Conservation (phyloP, 73 alveolate species). For the Chromera velia region DNA sequence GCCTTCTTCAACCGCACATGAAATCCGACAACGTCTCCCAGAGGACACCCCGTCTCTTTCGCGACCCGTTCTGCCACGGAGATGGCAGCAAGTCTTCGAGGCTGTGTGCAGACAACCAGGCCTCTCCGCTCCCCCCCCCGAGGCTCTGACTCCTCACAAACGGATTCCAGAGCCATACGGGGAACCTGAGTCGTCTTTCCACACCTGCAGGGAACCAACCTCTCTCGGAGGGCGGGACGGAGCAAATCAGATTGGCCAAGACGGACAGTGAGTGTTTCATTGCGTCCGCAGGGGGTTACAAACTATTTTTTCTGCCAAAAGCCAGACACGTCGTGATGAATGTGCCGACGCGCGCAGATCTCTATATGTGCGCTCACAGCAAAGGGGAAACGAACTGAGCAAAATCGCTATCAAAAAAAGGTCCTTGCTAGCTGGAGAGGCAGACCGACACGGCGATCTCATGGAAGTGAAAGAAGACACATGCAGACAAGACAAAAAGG, state of each 20-base stretch:
- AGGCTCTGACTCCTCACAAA: slow-evolving; percentile 25
- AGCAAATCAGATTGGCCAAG: neutral
- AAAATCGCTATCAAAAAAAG: no score
- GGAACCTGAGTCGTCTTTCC: slow-evolving; percentile 86
- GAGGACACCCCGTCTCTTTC: slow-evolving; percentile 44
- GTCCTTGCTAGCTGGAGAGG: no score
- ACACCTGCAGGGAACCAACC: slow-evolving; percentile 79
- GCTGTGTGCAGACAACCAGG: slow-evolving; percentile 65
- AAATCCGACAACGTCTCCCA: slow-evolving; percentile 54
- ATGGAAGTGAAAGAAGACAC: no score
- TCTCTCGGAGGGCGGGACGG: slow-evolving; percentile 7
- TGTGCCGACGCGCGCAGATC: neutral
- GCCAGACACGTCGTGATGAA: no score
- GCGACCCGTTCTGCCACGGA: slow-evolving; percentile 68
- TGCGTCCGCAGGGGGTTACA: neutral
- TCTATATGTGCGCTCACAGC: neutral
- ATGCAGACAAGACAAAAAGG: no score
- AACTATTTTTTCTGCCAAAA: neutral
- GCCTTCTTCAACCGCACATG: slow-evolving; percentile 54
- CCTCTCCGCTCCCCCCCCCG: slow-evolving; percentile 18
- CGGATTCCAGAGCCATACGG: slow-evolving; percentile 52
- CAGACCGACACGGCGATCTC: no score
- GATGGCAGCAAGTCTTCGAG: slow-evolving; percentile 77
- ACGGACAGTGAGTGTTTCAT: neutral
- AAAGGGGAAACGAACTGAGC: no score